Conservation (phyloP, 2,329 filamentous ascomycete genomes). For the Aspergillus sp. region DNA sequence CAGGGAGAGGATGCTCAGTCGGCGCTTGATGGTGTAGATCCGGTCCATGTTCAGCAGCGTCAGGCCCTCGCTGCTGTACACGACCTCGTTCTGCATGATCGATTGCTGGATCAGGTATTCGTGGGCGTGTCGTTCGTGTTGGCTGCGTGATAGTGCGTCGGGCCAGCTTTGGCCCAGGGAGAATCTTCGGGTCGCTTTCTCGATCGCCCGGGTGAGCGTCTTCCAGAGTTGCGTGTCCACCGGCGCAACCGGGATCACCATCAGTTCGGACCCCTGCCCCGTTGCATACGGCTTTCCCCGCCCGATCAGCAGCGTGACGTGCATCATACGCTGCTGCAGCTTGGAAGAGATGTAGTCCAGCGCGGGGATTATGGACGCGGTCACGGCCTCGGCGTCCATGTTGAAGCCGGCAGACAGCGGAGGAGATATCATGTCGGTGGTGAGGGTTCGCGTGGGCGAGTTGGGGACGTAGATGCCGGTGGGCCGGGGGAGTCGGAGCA, state of each 20-base stretch:
- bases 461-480: conserved; percentile 26
- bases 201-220: conserved; percentile 24
- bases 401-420: conserved; percentile 30
- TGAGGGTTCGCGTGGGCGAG: conserved; percentile 26
- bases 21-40: conserved; percentile 37
- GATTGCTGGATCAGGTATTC: conserved; percentile 35
- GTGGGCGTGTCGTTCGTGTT: conserved; percentile 25
- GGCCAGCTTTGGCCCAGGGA: conserved; percentile 31
- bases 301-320: conserved; percentile 33
- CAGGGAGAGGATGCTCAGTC: conserved; percentile 32
- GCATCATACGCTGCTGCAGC: conserved; percentile 29
- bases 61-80: conserved; percentile 36
- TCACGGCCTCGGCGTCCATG: conserved; percentile 29
- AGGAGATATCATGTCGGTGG: conserved; percentile 33
- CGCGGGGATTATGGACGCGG: conserved; percentile 28
- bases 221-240: conserved; percentile 23
- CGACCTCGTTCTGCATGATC: conserved; percentile 35
- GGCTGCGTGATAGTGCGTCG: conserved; percentile 27
- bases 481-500: conserved; percentile 26
- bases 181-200: conserved; percentile 29
- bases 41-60: conserved; percentile 37
- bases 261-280: conserved; percentile 28
- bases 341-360: conserved; percentile 35
- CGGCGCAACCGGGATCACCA: conserved; percentile 27
- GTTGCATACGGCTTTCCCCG: conserved; percentile 32